These are phyloP conservation scores for Penicillium sp. DNA, from an alignment of 2,329 filamentous ascomycete species.

Conservation along the genomic window DNA sequence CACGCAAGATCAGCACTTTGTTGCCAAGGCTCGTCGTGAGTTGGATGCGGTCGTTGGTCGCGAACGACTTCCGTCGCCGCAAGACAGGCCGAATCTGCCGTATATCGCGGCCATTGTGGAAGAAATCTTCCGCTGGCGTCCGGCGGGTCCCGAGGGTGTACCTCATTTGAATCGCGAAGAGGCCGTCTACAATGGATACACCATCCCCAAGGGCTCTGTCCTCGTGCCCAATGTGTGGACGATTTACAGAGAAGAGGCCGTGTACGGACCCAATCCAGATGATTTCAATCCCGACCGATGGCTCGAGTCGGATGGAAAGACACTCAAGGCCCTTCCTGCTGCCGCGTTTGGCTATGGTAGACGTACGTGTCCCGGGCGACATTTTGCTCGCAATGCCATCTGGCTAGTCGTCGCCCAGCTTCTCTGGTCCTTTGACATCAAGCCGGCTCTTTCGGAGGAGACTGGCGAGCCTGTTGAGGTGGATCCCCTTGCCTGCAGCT, in stretches of 20 bases:
- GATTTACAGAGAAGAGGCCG: constrained; percentile 8
- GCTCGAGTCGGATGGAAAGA: constrained; percentile 1
- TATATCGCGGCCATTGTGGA: constrained; percentile 26
- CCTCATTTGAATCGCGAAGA: constrained; percentile 24
- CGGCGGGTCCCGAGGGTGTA: constrained; percentile 16
- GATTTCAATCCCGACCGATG: constrained; percentile 12
- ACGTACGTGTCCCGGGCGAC: constrained; percentile 27
- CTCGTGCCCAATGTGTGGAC: constrained; percentile 19
- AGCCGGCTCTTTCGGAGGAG: constrained; percentile 7
- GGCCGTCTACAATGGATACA: constrained; percentile 25
- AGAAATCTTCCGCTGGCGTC: constrained; percentile 26
- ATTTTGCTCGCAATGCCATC: constrained; percentile 29
- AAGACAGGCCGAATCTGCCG: constrained; percentile 21
- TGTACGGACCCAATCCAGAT: constrained; percentile 11
- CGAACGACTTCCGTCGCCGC: constrained; percentile 24
- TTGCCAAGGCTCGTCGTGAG: constrained; percentile 8
- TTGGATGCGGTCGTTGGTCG: constrained; percentile 20
- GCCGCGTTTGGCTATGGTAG: constrained; percentile 26
- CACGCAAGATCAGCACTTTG: constrained; percentile 6
- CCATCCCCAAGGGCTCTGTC: constrained; percentile 30
- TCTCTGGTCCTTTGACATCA: constrained; percentile 29
- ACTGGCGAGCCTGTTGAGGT: constrained; percentile 6
- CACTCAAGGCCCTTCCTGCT: neutral
- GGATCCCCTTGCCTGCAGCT: constrained; percentile 10
- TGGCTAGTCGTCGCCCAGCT: constrained; percentile 24